Conservation (phyloP, 768 basidiomycete genomes). For the Kockovaella imperatae region DNA sequence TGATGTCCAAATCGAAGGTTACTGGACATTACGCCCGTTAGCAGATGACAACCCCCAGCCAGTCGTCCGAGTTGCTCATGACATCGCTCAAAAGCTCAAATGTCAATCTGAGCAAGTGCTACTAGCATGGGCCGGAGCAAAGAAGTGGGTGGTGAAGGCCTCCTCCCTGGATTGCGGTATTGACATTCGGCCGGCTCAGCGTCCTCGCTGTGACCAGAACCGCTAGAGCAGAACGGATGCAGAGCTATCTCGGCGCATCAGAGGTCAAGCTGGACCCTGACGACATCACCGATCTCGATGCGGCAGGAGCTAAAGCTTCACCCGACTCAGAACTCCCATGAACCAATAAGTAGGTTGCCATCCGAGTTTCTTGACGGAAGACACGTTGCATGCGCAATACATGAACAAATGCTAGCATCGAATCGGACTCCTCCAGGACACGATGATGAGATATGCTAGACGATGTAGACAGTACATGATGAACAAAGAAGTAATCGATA, state of each 20-base stretch:
- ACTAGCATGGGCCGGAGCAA: conserved; percentile 31
- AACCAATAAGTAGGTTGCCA: too few relatives aligned
- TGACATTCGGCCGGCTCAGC: too few relatives aligned
- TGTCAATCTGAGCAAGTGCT: conserved; percentile 32
- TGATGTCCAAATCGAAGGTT: conserved; percentile 19
- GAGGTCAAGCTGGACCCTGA: conserved; percentile 20
- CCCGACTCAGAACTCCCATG: too few relatives aligned
- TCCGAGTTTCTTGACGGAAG: too few relatives aligned
- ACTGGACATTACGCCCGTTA: conserved; percentile 17
- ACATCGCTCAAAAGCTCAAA: conserved; percentile 7
- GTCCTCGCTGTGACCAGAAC: conserved; percentile 21
- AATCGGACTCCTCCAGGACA: too few relatives aligned
- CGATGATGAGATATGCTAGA: too few relatives aligned
- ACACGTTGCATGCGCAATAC: too few relatives aligned
- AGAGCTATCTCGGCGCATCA: conserved; percentile 14
- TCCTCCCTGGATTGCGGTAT: background rate
- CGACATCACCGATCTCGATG: conserved; percentile 36
- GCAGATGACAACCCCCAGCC: conserved; percentile 1
- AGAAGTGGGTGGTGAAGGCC: conserved; percentile 16
- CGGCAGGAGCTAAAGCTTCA: conserved; percentile 32
- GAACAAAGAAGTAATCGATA: too few relatives aligned
- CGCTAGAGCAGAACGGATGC: conserved; percentile 10
- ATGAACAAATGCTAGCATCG: too few relatives aligned
- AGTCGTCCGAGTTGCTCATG: conserved; percentile 12
- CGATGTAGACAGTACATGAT: too few relatives aligned